Evolutionary conservation across 2,329 filamentous ascomycete species (phyloP).

Genomic region (Dothideomycetes sp.): DNA sequence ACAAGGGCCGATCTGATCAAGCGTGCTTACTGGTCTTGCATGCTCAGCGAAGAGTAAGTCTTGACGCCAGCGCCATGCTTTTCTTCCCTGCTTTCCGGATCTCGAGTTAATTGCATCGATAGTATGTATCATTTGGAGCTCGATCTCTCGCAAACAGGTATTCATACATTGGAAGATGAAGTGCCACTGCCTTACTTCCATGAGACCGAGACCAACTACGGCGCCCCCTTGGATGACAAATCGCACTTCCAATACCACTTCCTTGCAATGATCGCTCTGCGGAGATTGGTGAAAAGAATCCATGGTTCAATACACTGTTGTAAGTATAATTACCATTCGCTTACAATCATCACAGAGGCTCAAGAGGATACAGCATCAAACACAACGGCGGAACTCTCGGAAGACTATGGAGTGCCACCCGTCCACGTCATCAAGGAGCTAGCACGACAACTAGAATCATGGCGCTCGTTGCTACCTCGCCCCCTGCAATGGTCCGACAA

Average conservation of each 20-base stretch:
- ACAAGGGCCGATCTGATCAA: slow-evolving; percentile 44
- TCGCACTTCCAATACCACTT: slow-evolving; percentile 52
- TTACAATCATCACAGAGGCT: background rate
- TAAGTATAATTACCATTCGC: slow-evolving; percentile 27
- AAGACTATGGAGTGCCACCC: slow-evolving; percentile 31
- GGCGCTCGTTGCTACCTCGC: slow-evolving; percentile 47
- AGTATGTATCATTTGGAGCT: slow-evolving; percentile 51
- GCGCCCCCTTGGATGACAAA: slow-evolving; percentile 39
- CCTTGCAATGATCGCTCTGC: slow-evolving; percentile 50
- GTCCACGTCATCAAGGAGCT: slow-evolving; percentile 42
- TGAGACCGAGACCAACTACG: slow-evolving; percentile 32
- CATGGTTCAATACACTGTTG: slow-evolving; percentile 45
- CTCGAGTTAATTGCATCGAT: too few relatives aligned
- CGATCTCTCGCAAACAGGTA: slow-evolving; percentile 47
- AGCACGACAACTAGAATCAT: slow-evolving; percentile 46
- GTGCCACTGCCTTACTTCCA: slow-evolving; percentile 48
- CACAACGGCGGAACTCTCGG: slow-evolving; percentile 21
- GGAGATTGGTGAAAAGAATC: slow-evolving; percentile 44
- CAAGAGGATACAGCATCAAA: slow-evolving; percentile 17
- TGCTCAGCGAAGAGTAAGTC: slow-evolving; percentile 44
- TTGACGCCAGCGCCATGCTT: background rate
- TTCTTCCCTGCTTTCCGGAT: too few relatives aligned
- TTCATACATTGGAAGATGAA: slow-evolving; percentile 44
- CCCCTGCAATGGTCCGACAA: slow-evolving; percentile 51
- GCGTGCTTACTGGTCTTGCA: slow-evolving; percentile 49